Evolutionary conservation across 2,329 filamentous ascomycete genomes (phyloP), one percentile per base, ranked within the genome.

Genomic region (Chaetomium globosum): DNA sequence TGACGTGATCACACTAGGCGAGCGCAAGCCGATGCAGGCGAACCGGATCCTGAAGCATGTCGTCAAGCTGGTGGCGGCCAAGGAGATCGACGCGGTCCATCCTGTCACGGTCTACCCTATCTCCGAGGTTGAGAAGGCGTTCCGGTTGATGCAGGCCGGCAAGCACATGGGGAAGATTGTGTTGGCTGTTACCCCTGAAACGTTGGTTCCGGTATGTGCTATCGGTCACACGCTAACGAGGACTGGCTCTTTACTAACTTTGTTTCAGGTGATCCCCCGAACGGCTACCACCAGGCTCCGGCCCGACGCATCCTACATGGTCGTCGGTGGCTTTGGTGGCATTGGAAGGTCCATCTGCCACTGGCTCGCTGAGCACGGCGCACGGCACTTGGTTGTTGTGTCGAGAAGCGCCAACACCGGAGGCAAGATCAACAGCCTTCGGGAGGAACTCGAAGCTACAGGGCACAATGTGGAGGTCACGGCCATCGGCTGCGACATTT

Each of bases 161-260:
- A 71, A 70, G 31, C 80, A 82, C 65, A 77, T 81, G 46, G 80
- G 80, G 0, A 81, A 81, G 59, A 77, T 82, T 16, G 74, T 82
- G 23, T 63, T 80, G 2, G 67, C 71, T 1, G 64, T 74, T 19
- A 61, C 52, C 9, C 62, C 68, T 1, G 69, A 70, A 6, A 61
- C 65, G 8, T 1, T 72, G 26, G 70, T 73, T 48, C 70, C 69
- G 43, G 70, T 75, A 65, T 60, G 71, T 66, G 3, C 12, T 12
- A 1, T 16, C 55, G 1, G 4, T 28, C 12, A 36, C 2, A 39
- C 12, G 5, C 4, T 28, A n/a, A 2, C 1, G 3, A 13, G 5
- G 5, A 3, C 0, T 39, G 10, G 2, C 9, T 2, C 13, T 43
- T 39, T 28, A 28, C 55, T 57, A 46, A 57, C 36, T 9, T 21